Conservation (phyloP, 768 basidiomycete species). For the Tricholoma terreum region DNA sequence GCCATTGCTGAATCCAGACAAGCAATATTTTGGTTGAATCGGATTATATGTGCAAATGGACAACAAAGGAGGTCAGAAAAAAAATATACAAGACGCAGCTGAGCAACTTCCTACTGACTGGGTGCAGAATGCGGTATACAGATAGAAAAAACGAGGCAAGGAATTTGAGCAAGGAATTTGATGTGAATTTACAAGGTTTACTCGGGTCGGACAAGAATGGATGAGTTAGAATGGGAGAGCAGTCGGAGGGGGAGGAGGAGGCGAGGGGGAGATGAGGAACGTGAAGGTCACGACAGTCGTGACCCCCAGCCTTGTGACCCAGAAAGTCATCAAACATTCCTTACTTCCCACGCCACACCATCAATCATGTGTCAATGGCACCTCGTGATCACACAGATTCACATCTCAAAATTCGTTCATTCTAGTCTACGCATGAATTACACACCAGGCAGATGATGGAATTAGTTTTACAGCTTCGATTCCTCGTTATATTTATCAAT, state of each 20-base stretch:
- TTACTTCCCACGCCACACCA: slow-evolving; percentile 24
- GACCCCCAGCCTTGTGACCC: slow-evolving; percentile 29
- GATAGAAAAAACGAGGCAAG: background rate
- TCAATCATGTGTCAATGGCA: slow-evolving; percentile 14
- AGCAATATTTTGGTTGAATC: background rate
- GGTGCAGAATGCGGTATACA: background rate
- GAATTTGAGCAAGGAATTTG: background rate
- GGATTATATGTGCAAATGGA: background rate
- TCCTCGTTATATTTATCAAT: slow-evolving; percentile 33
- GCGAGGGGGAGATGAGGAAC: slow-evolving; percentile 21
- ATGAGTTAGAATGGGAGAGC: background rate
- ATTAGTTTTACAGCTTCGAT: slow-evolving; percentile 14
- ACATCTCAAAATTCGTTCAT: too few species aligned
- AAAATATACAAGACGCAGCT: background rate
- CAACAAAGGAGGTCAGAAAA: background rate
- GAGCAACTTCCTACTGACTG: background rate
- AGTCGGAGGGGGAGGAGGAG: slow-evolving; percentile 5
- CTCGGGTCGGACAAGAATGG: background rate
- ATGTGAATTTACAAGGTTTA: background rate
- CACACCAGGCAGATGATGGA: background rate
- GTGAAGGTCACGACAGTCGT: slow-evolving; percentile 31
- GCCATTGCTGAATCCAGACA: slow-evolving; percentile 27
- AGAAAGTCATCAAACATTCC: slow-evolving; percentile 12
- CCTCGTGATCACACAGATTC: slow-evolving; percentile 6
- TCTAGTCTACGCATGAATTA: slow-evolving; percentile 9